phyloP scores from a whole-genome alignment of 148 eudicot species.

The Silene conica region DNA sequence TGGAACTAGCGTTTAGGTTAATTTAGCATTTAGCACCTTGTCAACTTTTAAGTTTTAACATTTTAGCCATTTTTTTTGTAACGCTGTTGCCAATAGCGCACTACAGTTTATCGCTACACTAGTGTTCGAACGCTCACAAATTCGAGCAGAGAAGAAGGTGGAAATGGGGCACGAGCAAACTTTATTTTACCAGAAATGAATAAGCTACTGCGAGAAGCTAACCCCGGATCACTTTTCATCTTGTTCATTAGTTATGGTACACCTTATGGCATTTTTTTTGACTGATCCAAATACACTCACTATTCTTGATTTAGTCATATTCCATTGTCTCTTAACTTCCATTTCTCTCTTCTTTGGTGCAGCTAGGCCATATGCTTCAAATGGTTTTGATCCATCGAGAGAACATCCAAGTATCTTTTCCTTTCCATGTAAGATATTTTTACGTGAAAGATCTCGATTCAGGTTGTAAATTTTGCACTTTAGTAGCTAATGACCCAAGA shows the following conservation, averaged over 20 bases:
- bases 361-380: constrained; percentile 42
- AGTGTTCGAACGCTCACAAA: constrained; percentile 49
- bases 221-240: constrained; percentile 60
- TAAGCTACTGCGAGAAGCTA: constrained; percentile 63
- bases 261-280: constrained; percentile 13
- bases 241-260: constrained; percentile 85
- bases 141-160: constrained; percentile 41
- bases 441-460: not conserved
- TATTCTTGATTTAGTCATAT: constrained; percentile 8
- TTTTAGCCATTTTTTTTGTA: constrained; percentile 25
- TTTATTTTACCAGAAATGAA: constrained; percentile 84
- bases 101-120: constrained; percentile 70
- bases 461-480: not conserved
- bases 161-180: constrained; percentile 39
- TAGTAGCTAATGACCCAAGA: not conserved
- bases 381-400: constrained; percentile 34
- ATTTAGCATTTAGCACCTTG: not conserved
- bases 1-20: constrained; percentile 5
- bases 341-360: constrained; percentile 23
- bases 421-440: constrained; percentile 53
- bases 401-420: constrained; percentile 37
- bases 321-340: not conserved
- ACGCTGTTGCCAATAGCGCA: constrained; percentile 54
- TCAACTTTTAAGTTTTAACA: constrained; percentile 11
- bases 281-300: constrained; percentile 12